Conservation (phyloP, 257 asterid species). For the Gentiana dahurica region DNA sequence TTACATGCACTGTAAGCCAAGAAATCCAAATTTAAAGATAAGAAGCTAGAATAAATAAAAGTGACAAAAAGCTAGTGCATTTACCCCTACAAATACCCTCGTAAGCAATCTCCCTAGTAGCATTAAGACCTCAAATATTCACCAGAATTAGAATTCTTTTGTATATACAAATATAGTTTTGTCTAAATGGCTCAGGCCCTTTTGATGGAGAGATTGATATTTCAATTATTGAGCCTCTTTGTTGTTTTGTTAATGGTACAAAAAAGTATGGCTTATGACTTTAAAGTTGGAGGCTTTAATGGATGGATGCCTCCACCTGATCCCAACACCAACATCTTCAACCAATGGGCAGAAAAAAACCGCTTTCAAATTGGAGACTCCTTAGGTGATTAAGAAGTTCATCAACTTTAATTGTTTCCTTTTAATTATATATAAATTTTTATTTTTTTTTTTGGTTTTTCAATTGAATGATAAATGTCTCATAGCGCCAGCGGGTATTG, state of each 20-base stretch:
- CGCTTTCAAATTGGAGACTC: constrained; percentile 31
- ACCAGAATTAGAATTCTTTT: not conserved
- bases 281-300: constrained; percentile 54
- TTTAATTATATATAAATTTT: no score
- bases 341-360: constrained; percentile 29
- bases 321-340: constrained; percentile 26
- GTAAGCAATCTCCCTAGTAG: constrained; percentile 1
- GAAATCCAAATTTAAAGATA: constrained; percentile 27
- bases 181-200: constrained; percentile 35
- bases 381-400: constrained; percentile 12
- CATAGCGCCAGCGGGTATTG: no score
- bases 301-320: constrained; percentile 65
- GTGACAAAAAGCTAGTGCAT: constrained; percentile 34
- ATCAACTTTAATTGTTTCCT: no score
- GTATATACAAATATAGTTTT: not conserved
- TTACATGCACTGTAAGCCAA: constrained; percentile 26
- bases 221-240: constrained; percentile 21
- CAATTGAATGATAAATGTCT: no score
- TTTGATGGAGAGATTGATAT: not conserved
- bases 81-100: constrained; percentile 55
- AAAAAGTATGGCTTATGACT: constrained; percentile 35
- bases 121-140: not conserved
- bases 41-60: constrained; percentile 26
- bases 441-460: no score
- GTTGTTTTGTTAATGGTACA: constrained; percentile 26